Percentiles rank a stretch among this genome's conserved stretches.
Conservation (phyloP, 83 land plant species). For the Picea mariana region DNA sequence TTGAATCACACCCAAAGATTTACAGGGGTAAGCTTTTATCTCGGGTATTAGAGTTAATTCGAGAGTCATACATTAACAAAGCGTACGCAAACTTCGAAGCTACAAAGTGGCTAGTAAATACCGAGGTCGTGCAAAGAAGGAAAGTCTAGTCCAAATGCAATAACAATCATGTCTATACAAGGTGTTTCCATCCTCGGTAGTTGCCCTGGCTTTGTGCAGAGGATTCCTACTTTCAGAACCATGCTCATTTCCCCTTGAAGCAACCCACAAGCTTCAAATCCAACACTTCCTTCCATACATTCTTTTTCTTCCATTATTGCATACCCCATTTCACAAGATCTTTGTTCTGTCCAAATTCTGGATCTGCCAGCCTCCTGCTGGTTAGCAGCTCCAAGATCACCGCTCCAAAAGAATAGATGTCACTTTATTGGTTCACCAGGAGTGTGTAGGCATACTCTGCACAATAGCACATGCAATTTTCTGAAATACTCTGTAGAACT, state of each 20-base stretch:
- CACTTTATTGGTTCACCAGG: slow-evolving; percentile 74
- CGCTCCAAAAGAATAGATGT: slow-evolving; percentile 82
- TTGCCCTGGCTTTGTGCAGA: slow-evolving; percentile 29
- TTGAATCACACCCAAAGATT: no score
- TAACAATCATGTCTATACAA: no score
- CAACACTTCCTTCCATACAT: slow-evolving; percentile 23
- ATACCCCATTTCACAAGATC: no score
- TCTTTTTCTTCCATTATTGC: no score
- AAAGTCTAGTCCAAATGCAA: no score
- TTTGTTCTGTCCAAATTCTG: slow-evolving; percentile 56
- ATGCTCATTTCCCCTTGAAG: slow-evolving; percentile 43
- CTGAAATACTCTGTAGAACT: neutral
- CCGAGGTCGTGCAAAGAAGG: no score
- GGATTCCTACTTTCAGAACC: slow-evolving; percentile 47
- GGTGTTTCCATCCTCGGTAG: no score
- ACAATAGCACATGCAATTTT: neutral
- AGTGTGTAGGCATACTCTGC: slow-evolving; percentile 80
- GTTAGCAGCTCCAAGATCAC: slow-evolving; percentile 74
- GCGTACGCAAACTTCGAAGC: no score
- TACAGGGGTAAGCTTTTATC: no score
- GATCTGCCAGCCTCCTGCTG: slow-evolving; percentile 55
- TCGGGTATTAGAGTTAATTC: no score
- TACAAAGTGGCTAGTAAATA: no score
- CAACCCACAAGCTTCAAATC: slow-evolving; percentile 24
- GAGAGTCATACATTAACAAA: no score